Evolutionary conservation across 2,329 filamentous ascomycete species (phyloP).

Genomic region (Aspergillus floridensis): DNA sequence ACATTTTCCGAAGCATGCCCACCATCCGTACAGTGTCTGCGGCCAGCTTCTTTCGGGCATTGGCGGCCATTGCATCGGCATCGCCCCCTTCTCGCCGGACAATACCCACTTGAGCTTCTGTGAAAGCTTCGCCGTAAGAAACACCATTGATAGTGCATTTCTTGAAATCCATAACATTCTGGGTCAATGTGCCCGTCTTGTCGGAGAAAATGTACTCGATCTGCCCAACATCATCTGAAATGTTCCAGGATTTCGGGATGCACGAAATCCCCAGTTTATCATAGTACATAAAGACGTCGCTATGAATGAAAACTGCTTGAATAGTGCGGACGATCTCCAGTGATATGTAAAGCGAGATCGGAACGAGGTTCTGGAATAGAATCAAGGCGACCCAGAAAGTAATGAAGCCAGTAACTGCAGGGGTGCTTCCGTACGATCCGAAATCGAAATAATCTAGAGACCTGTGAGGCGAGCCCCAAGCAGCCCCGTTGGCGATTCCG

Average conservation of each 20-base stretch:
- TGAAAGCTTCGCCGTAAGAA: constrained; percentile 95
- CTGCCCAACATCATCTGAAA: constrained; percentile 94
- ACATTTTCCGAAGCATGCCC: constrained; percentile 66
- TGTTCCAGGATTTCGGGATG: constrained; percentile 97
- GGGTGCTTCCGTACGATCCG: constrained; percentile 72
- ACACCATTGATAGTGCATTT: constrained; percentile 96
- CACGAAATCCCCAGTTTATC: constrained; percentile 91
- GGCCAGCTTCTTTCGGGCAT: constrained; percentile 74
- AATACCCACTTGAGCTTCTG: constrained; percentile 94
- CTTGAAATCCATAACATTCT: constrained; percentile 99
- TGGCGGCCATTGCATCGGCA: constrained; percentile 73
- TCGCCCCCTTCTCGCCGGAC: constrained; percentile 86
- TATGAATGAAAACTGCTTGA: constrained; percentile 97
- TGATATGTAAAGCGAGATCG: constrained; percentile 96
- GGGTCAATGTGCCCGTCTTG: constrained; percentile 85
- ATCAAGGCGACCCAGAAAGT: constrained; percentile 96
- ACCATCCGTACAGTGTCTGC: constrained; percentile 72
- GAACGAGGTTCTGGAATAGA: constrained; percentile 96
- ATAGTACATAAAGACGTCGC: constrained; percentile 95
- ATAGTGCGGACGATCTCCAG: constrained; percentile 91
- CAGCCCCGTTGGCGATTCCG: constrained; percentile 78
- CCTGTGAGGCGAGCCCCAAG: constrained; percentile 71
- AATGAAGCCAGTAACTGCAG: constrained; percentile 83
- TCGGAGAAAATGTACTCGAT: constrained; percentile 99
- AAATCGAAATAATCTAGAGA: constrained; percentile 82